Percentiles rank a stretch among this genome's conserved stretches.
Evolutionary conservation across 768 basidiomycete species (phyloP).

Genomic region (Lactarius hatsudake): DNA sequence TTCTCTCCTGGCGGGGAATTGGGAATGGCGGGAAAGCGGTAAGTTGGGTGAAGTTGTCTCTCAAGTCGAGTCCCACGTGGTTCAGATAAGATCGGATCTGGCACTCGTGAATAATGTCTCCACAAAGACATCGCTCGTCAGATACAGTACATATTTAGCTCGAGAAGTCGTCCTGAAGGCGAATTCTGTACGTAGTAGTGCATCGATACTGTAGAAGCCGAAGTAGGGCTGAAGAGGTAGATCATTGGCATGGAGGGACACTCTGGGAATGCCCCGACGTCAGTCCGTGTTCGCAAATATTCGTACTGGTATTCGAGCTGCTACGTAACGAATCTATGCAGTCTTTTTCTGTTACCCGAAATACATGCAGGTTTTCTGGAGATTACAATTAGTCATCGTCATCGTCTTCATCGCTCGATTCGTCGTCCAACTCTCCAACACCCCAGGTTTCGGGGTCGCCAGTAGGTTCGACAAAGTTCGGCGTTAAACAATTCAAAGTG

Average conservation of each 20-base stretch:
- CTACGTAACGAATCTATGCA: neutral
- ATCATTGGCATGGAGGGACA: neutral
- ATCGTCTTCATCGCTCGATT: conserved; percentile 7
- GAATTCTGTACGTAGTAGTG: neutral
- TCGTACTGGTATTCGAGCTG: neutral
- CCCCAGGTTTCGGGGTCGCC: conserved; percentile 20
- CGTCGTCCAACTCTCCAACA: conserved; percentile 10
- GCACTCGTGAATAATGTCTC: no score
- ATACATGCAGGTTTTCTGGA: neutral
- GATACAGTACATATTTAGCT: neutral
- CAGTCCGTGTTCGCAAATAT: neutral
- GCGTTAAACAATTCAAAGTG: conserved; percentile 7
- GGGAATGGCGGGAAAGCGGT: neutral
- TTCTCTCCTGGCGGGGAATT: neutral
- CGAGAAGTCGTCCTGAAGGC: neutral
- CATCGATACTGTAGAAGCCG: neutral
- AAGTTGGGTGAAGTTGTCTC: neutral
- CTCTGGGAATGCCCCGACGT: neutral
- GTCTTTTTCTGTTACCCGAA: neutral
- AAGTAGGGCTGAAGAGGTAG: neutral
- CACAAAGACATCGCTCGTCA: no score
- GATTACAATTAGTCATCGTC: neutral
- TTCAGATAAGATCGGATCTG: neutral
- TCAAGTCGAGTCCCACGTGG: neutral
- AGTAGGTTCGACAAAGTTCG: neutral